Base-by-base conservation (phyloP, 1,139 yeast species). In the Scheffersomyces titani region DNA sequence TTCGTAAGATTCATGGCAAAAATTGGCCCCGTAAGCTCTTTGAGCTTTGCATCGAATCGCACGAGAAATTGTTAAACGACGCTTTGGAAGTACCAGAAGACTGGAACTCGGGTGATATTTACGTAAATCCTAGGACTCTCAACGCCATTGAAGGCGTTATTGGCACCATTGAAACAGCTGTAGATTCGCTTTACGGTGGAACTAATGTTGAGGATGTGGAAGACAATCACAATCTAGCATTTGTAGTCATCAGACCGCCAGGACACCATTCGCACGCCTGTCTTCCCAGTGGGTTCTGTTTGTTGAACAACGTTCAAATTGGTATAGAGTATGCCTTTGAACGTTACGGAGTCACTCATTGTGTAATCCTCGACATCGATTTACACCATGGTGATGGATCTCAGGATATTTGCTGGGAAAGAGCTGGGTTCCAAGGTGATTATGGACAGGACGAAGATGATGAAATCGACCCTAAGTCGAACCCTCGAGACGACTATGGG, bases 361-460 rank as follows among this genome's bases (percentile, higher is more conserved):
- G 92, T 19, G 94, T 89, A 0, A 88, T 91, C 30, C 74, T 91
- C 46, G 97, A 91, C 69, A 88, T 91, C 60, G 97, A 91, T 70
- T 77, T 91, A 53, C 97, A 91, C 67, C 97, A 91, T 67, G 97
- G 97, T n/a, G 97, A 91, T 70, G 97, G 97, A 5, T 84, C 91
- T 5, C 97, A 91, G 66, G 97, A 90, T 70, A 88, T 91, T 30
- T 87, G 96, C 63, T 90, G 94, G 93, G 88, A 87, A 64, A 77
- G 90, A 62, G 90, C 91, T 0, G 90, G 91, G 0, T 81, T 85
- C 62, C 68, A 71, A 11, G 84, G 85, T 2, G 85, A 83, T 56
- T 79, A 77, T 62, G 85, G 84, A 18, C 78, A 77, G 60, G 78
- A 73, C 51, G 79, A 72, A 47, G 77, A 77, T 49, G 85, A 75